Conservation (phyloP, 2,329 filamentous ascomycete genomes). For the Knufia petricola region DNA sequence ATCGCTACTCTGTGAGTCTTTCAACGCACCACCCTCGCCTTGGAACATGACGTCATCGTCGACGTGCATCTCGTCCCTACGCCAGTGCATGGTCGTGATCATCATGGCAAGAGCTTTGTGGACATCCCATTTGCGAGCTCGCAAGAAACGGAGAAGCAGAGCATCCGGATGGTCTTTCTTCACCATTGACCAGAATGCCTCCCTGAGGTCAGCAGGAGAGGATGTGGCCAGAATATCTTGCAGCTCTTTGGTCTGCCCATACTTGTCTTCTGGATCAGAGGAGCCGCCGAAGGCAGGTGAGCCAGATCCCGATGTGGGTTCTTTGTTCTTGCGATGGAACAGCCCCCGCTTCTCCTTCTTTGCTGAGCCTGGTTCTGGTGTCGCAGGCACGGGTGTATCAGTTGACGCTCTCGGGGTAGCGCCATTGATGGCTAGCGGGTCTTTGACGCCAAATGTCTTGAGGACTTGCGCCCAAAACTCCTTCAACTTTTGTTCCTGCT, state of each 20-base stretch:
- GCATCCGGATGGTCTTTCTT: conserved; percentile 93
- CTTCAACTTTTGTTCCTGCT: conserved; percentile 79
- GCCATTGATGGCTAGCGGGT: conserved; percentile 12
- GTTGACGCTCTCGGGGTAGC: conserved; percentile 21
- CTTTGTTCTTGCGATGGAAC: conserved; percentile 46
- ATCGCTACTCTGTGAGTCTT: conserved; percentile 51
- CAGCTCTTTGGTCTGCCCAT: conserved; percentile 80
- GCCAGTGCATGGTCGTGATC: conserved; percentile 89
- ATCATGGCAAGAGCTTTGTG: conserved; percentile 90
- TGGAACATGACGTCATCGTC: conserved; percentile 77
- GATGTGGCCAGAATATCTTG: conserved; percentile 68
- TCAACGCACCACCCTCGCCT: conserved; percentile 60
- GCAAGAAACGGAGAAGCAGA: conserved; percentile 68
- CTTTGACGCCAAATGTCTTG: conserved; percentile 59
- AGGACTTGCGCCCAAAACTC: conserved; percentile 74
- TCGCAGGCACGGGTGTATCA: conserved; percentile 18
- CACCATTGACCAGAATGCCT: conserved; percentile 83
- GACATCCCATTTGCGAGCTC: conserved; percentile 78
- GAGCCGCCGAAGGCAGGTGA: conserved; percentile 28
- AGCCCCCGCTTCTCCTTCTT: conserved; percentile 66
- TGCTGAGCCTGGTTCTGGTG: conserved; percentile 31
- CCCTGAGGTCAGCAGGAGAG: conserved; percentile 66
- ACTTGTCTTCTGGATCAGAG: conserved; percentile 68
- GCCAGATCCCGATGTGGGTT: conserved; percentile 29
- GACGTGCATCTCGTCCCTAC: conserved; percentile 70